These are phyloP conservation scores for Hygrocybe coccinea DNA, from an alignment of 768 basidiomycete species.

Conservation along the genomic window DNA sequence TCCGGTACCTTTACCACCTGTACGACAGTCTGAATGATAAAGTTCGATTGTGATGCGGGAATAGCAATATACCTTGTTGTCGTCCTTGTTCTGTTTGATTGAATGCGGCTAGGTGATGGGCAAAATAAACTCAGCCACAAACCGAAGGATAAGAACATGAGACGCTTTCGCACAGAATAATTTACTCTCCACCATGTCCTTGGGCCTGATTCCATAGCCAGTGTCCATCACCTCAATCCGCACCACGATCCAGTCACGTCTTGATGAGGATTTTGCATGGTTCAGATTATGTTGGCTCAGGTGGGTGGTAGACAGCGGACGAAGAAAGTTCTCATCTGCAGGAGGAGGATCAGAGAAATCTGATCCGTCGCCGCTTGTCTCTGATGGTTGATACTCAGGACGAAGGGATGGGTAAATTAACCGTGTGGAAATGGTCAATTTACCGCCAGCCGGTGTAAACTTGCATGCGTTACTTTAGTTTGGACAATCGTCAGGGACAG, in stretches of 20 bases:
- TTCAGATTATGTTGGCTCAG: slow-evolving; percentile 50
- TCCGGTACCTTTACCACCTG: slow-evolving; percentile 65
- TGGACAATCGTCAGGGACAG: background rate
- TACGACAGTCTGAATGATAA: background rate
- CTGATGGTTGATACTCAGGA: slow-evolving; percentile 16
- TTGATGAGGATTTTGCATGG: slow-evolving; percentile 33
- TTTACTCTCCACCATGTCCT: slow-evolving; percentile 66
- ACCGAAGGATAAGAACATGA: background rate
- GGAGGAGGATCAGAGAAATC: slow-evolving; percentile 7
- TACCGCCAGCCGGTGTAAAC: slow-evolving; percentile 68
- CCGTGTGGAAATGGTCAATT: slow-evolving; percentile 61
- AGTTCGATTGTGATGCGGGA: background rate
- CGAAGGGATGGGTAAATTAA: slow-evolving; percentile 40
- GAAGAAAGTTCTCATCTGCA: slow-evolving; percentile 23
- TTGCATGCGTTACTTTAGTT: slow-evolving; percentile 66
- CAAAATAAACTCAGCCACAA: background rate
- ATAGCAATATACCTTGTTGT: slow-evolving; percentile 46
- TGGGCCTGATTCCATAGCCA: slow-evolving; percentile 43
- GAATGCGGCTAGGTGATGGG: slow-evolving; percentile 53
- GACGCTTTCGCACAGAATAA: slow-evolving; percentile 53
- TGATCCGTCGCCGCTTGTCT: background rate
- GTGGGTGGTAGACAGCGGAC: slow-evolving; percentile 34
- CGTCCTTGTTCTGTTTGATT: slow-evolving; percentile 76
- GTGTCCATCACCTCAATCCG: slow-evolving; percentile 82
- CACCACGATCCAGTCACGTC: slow-evolving; percentile 66